Conservation (phyloP, 1,284 basidiomycete genomes). For the Puccinia brachypodii region DNA sequence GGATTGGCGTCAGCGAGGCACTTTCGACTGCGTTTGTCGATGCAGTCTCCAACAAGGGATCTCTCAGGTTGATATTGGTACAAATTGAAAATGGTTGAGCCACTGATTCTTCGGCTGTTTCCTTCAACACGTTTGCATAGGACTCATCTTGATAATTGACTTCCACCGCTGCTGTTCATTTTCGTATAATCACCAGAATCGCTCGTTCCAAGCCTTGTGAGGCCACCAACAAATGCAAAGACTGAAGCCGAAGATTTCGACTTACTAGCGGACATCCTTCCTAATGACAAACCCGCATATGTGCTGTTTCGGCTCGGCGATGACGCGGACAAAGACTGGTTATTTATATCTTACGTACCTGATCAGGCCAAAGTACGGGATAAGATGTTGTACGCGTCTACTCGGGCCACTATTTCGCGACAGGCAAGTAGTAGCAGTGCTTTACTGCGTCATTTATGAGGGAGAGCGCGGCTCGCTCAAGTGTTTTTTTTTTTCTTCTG, state of each 20-base stretch:
- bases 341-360: slow-evolving; percentile 47
- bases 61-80: slow-evolving; percentile 25
- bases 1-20: slow-evolving; percentile 21
- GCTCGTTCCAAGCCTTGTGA: background rate
- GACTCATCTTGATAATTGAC: background rate
- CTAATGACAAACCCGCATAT: slow-evolving; percentile 36
- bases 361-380: slow-evolving; percentile 45
- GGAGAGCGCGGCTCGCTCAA: background rate
- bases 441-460: background rate
- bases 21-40: slow-evolving; percentile 32
- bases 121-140: background rate
- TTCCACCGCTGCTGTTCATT: background rate
- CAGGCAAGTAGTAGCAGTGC: slow-evolving; percentile 12
- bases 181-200: background rate
- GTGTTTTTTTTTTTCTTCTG: background rate
- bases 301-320: slow-evolving; percentile 35
- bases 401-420: slow-evolving; percentile 41
- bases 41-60: slow-evolving; percentile 13
- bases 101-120: background rate
- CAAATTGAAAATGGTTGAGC: slow-evolving; percentile 39
- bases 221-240: slow-evolving; percentile 8
- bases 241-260: slow-evolving; percentile 33
- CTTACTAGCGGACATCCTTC: slow-evolving; percentile 27
- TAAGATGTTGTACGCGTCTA: slow-evolving; percentile 47
- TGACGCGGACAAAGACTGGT: slow-evolving; percentile 16